Evolutionary conservation across 441 rosid species (phyloP), one percentile per base, ranked within the genome.

Genomic region (Arabidopsis hybrid): DNA sequence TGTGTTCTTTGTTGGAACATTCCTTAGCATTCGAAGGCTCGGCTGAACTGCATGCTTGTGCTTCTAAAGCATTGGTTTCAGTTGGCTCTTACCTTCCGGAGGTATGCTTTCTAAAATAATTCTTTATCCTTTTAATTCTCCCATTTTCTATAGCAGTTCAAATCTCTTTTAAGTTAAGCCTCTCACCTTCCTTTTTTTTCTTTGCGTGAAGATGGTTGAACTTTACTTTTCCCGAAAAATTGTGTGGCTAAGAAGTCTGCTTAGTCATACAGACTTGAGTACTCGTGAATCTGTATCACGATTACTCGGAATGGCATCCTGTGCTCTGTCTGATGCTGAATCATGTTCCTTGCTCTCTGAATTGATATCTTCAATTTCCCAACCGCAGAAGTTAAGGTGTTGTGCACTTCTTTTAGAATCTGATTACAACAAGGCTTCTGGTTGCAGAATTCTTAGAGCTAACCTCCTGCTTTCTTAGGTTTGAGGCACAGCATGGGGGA

Each of bases 281-380:
- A 90, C 98, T 39, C 98, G 98, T 76, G 98, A 95, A 82, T 88
- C 93, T 74, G 88, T 84, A n/a, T 91, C 97, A 36, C 97, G 97
- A 63, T 83, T 95, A 69, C 95, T 95, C 64, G 99, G 99, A 67
- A 85, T 95, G 62, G 92, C 96, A 81, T 91, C 93, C 55, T 92
- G 98, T 82, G 85, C 91, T 78, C 90, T 91, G 71, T 78, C 95
- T 18, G 69, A 74, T 45, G 4, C 85, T 38, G 82, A 84, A 69
- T 85, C 89, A 69, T 81, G 90, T 69, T 84, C 84, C 53, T 85
- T 95, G 74, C 83, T 89, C 72, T 9, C 72, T 57, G 98, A 95
- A 72, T 78, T 95, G 60, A 78, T 89, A 65, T 77, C 90, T 63
- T 79, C 83, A 36, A 69, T 89, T 70, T 80, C 79, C 50, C 84